Evolutionary conservation across 1,139 yeast species (phyloP).

Genomic region (Kurtzmaniella quercitrusa): DNA sequence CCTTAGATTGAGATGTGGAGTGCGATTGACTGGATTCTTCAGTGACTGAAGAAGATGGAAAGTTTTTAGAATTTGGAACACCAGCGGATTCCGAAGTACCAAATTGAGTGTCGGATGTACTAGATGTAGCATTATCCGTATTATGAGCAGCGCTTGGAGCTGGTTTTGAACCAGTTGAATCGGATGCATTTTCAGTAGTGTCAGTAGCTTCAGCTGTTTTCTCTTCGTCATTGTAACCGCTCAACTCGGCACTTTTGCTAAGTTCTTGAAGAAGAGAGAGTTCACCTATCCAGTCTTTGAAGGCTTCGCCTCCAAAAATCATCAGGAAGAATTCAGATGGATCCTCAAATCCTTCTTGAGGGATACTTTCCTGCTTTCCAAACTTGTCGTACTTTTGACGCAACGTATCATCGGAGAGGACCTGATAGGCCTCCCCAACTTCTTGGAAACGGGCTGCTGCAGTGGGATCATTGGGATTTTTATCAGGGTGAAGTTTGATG

Average conservation of each 20-base stretch:
- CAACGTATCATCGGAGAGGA: conserved; percentile 68
- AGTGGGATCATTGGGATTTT: conserved; percentile 80
- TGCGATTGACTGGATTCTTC: too few species aligned
- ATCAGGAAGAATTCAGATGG: conserved; percentile 74
- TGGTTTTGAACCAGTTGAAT: conserved; percentile 2
- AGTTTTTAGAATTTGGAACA: too few species aligned
- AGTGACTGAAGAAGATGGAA: too few species aligned
- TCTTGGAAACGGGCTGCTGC: conserved; percentile 72
- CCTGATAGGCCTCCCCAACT: conserved; percentile 80
- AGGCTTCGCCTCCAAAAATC: conserved; percentile 85
- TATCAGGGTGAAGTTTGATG: conserved; percentile 88
- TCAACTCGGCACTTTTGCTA: conserved; percentile 52
- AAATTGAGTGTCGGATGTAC: too few species aligned
- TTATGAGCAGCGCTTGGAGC: too few species aligned
- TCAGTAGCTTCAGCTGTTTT: conserved; percentile 14
- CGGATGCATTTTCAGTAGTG: conserved; percentile 3
- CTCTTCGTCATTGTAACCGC: conserved; percentile 40
- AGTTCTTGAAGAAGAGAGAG: conserved; percentile 59
- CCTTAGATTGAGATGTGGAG: not conserved
- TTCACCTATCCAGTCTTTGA: conserved; percentile 78
- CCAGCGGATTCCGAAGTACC: not conserved
- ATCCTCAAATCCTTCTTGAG: conserved; percentile 82
- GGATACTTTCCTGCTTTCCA: conserved; percentile 83
- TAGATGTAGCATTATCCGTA: not conserved
- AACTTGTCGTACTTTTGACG: conserved; percentile 76